Conservation (phyloP, 768 basidiomycete genomes). For the Aureoboletus auriporus region DNA sequence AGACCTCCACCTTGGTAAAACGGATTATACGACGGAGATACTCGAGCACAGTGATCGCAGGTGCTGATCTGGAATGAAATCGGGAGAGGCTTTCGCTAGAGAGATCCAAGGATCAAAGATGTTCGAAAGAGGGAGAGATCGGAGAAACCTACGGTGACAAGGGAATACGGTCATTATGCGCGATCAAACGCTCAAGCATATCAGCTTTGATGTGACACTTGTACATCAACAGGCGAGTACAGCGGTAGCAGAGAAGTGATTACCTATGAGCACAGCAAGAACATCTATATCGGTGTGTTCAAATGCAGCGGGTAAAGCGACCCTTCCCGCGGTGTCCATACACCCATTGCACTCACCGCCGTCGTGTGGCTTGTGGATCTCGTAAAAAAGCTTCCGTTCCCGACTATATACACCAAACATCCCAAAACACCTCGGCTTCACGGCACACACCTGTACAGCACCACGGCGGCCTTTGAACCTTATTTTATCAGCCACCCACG, state of each 20-base stretch:
- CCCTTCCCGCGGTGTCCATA: conserved; percentile 69
- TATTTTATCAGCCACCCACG: conserved; percentile 35
- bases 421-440: conserved; percentile 32
- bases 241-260: conserved; percentile 23
- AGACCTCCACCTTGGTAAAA: conserved; percentile 94
- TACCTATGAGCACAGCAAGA: conserved; percentile 88
- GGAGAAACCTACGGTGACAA: conserved; percentile 65
- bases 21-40: conserved; percentile 92
- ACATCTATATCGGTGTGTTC: conserved; percentile 80
- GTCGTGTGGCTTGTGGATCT: conserved; percentile 24
- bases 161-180: conserved; percentile 94
- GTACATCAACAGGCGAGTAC: conserved; percentile 16
- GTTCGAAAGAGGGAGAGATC: conserved; percentile 8
- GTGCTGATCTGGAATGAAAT: conserved; percentile 92
- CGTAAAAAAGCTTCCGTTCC: neutral
- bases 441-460: conserved; percentile 52
- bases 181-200: conserved; percentile 93
- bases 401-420: conserved; percentile 28
- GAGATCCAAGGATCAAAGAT: conserved; percentile 20
- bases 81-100: conserved; percentile 84
- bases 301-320: conserved; percentile 79
- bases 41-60: conserved; percentile 83
- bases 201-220: conserved; percentile 55
- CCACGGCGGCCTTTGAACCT: conserved; percentile 49
- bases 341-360: conserved; percentile 67